Evolutionary conservation across 192 early-diverging fungal genomes (phyloP).

Genomic region (Backusella australiensis): DNA sequence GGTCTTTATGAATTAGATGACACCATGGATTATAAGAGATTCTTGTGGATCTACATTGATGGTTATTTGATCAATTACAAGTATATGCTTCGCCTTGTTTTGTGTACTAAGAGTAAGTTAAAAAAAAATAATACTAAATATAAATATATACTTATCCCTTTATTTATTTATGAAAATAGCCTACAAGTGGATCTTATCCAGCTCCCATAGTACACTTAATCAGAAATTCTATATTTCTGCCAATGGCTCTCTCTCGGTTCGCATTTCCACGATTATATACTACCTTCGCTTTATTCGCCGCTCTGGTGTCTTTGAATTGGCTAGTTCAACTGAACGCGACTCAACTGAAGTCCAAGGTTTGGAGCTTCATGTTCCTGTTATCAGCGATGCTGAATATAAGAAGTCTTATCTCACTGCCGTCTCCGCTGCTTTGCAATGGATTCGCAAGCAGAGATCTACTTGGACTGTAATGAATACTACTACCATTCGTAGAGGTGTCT

Average conservation of each 20-base stretch:
- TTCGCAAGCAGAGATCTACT: background rate
- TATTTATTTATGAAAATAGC: slow-evolving; percentile 6
- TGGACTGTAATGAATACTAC: slow-evolving; percentile 13
- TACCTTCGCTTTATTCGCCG: slow-evolving; percentile 16
- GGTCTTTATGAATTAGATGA: slow-evolving; percentile 11
- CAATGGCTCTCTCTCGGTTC: slow-evolving; percentile 16
- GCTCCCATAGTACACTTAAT: background rate
- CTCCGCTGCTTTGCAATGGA: slow-evolving; percentile 6
- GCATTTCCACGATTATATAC: slow-evolving; percentile 10
- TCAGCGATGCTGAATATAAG: slow-evolving; percentile 4
- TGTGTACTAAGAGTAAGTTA: slow-evolving; percentile 20
- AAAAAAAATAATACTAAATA: background rate
- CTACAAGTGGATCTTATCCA: slow-evolving; percentile 11
- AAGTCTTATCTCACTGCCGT: background rate
- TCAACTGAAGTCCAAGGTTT: background rate
- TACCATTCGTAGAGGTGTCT: slow-evolving; percentile 16
- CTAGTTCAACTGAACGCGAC: background rate
- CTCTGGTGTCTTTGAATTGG: background rate
- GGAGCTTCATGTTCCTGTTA: slow-evolving; percentile 14
- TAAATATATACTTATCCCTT: background rate
- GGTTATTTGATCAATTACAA: slow-evolving; percentile 35
- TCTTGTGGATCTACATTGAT: slow-evolving; percentile 27
- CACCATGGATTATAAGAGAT: slow-evolving; percentile 19
- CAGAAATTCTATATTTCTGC: slow-evolving; percentile 17
- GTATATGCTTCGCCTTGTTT: slow-evolving; percentile 26